Evolutionary conservation across 306 rosid species (phyloP).

Genomic region (Citrullus mucosospermus): DNA sequence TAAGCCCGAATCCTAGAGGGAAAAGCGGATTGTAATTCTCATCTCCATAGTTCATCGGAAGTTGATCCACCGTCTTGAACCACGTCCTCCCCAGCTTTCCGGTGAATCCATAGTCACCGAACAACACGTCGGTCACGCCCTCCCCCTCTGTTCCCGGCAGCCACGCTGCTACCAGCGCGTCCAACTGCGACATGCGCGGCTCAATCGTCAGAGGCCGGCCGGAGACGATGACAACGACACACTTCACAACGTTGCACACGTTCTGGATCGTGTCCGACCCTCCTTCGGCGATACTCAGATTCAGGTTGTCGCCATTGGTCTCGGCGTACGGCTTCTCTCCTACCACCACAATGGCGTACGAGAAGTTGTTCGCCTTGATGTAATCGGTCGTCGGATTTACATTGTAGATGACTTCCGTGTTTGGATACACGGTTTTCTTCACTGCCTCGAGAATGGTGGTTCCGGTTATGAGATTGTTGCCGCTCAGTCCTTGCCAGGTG

Average conservation of each 20-base stretch:
- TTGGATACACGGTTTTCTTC: not conserved
- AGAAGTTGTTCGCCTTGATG: conserved; percentile 4
- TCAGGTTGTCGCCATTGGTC: not conserved
- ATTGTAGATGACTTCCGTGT: not conserved
- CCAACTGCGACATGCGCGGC: not conserved
- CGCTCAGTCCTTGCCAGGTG: conserved; percentile 4
- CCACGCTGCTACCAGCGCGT: conserved; percentile 7
- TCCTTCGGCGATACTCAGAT: not conserved
- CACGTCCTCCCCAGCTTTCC: not conserved
- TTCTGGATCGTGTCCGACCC: not conserved
- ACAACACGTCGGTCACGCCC: not conserved
- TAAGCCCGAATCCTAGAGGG: conserved; percentile 10
- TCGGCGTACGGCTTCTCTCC: conserved; percentile 9
- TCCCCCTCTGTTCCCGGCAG: conserved; percentile 3
- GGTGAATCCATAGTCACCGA: not conserved
- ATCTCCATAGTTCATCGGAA: conserved; percentile 5
- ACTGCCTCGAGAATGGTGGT: conserved; percentile 8
- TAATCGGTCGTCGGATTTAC: not conserved
- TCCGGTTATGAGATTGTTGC: conserved; percentile 12
- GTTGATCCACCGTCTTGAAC: conserved; percentile 10
- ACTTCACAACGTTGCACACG: not conserved
- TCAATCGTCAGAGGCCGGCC: not conserved
- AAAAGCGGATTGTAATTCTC: conserved; percentile 1
- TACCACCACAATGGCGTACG: not conserved
- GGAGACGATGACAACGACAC: conserved; percentile 4